Conservation (phyloP, 1,284 basidiomycete species). For the Chiua sp. region DNA sequence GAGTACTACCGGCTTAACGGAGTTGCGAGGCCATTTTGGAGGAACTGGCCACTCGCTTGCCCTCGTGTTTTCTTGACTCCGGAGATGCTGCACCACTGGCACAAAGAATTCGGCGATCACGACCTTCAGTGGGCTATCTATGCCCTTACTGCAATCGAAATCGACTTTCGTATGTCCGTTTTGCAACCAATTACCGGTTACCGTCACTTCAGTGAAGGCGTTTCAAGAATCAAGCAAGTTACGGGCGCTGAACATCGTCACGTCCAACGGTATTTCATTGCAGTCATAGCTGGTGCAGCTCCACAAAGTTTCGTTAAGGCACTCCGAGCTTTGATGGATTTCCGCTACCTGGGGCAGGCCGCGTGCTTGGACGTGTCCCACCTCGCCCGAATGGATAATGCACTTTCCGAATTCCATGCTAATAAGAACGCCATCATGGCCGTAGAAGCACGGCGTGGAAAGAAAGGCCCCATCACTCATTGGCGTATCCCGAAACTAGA, state of each 20-base stretch:
- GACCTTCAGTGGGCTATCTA: no score
- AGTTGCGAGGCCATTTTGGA: no score
- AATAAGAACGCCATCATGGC: neutral
- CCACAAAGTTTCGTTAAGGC: neutral
- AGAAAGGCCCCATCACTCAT: neutral
- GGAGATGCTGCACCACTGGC: no score
- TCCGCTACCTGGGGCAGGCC: no score
- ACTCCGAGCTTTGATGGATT: no score
- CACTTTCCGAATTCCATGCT: constrained; percentile 8
- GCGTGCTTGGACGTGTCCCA: neutral
- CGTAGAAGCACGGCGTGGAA: constrained; percentile 1
- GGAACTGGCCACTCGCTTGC: no score
- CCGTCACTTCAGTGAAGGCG: neutral
- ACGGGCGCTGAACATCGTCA: neutral
- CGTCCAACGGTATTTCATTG: neutral
- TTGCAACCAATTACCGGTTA: no score
- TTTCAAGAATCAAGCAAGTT: neutral
- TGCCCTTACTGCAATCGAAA: no score
- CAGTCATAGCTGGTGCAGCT: neutral
- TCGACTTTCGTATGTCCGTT: no score
- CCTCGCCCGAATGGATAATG: constrained; percentile 1
- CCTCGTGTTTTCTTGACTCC: no score
- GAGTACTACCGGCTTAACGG: no score
- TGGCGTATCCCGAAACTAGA: constrained; percentile 11
- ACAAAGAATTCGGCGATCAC: no score